Base-by-base conservation (phyloP, 1,139 yeast species). In the Taphrina flavorubra region DNA sequence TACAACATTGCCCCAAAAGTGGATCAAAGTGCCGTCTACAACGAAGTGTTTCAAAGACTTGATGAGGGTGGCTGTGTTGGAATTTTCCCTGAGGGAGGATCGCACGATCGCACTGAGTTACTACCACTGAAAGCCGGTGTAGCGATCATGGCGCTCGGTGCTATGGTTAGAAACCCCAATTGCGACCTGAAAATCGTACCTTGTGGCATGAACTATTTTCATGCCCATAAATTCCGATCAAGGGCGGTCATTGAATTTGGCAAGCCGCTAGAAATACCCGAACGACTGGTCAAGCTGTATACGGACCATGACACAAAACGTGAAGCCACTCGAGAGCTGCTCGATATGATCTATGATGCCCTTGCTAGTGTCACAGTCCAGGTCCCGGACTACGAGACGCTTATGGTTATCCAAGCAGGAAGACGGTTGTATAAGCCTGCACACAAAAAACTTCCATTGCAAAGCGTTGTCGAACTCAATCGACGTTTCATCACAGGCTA, bases 61-160 rank as follows among this genome's bases (percentile, higher is more conserved):
- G 84, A 90, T 20, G 83, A 85, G 70, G 92, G 94, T 63, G 86
- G 90, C 71, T 90, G 96, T 73, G 81, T 94, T 49, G 99, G 98
- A n/a, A 90, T 94, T 65, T 94, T 92, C 79, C 98, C 98, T 2
- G 98, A 92, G 79, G 98, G 98, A 65, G 98, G 98, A 0, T 90
- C 97, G 18, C 99, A 94, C 75, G 99, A 94, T 77, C 83, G 98
- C 71, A 87, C 98, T 0, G 96, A 91, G 73, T 79, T 94, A 72
- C 81, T 94, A 68, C 98, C 98, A 0, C 81, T 94, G 75, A 94
- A 94, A 76, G 97, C 98, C 0, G 99, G 99, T 69, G 98, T 94
- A 18, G 98, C 97, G 1, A 88, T 94, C 66, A 94, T 94, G 98
- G 98, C 98, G 0, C 81, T 94, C 25, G 98, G 98, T 20, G 95